Percentiles rank a stretch among this genome's conserved stretches.
Conservation (phyloP, 306 rosid species). For the Cicer pinnatifidum region DNA sequence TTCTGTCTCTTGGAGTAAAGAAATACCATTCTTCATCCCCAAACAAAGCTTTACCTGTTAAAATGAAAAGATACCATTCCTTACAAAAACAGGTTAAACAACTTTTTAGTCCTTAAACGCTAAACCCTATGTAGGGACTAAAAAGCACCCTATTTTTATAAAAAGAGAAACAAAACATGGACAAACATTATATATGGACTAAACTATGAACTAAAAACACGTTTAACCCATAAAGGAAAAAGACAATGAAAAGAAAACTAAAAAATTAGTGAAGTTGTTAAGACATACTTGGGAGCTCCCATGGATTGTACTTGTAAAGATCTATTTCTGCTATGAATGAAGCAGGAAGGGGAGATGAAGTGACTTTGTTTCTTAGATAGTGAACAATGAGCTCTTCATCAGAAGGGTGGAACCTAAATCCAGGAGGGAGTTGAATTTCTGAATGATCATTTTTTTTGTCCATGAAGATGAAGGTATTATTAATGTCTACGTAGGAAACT, state of each 20-base stretch:
- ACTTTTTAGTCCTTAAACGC: no score
- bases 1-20: slow-evolving; percentile 78
- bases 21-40: slow-evolving; percentile 81
- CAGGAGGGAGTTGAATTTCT: slow-evolving; percentile 74
- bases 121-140: no score
- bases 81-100: not conserved
- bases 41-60: slow-evolving; percentile 56
- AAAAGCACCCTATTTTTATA: no score
- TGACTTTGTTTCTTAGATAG: slow-evolving; percentile 66
- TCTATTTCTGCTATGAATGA: slow-evolving; percentile 71
- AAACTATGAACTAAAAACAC: no score
- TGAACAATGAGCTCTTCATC: slow-evolving; percentile 77
- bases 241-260: not conserved
- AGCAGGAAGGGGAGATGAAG: slow-evolving; percentile 69
- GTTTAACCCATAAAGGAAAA: not conserved
- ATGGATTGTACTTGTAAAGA: slow-evolving; percentile 72
- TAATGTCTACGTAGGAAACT: slow-evolving; percentile 51
- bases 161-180: no score
- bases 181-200: no score
- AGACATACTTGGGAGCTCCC: slow-evolving; percentile 70
- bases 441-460: slow-evolving; percentile 48
- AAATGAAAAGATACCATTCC: slow-evolving; percentile 14
- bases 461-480: slow-evolving; percentile 42
- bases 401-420: slow-evolving; percentile 84
- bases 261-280: not conserved